These are phyloP conservation scores for Trichoderma orchidacearum DNA, from an alignment of 495 filamentous ascomycete genomes.

Conservation along the genomic window DNA sequence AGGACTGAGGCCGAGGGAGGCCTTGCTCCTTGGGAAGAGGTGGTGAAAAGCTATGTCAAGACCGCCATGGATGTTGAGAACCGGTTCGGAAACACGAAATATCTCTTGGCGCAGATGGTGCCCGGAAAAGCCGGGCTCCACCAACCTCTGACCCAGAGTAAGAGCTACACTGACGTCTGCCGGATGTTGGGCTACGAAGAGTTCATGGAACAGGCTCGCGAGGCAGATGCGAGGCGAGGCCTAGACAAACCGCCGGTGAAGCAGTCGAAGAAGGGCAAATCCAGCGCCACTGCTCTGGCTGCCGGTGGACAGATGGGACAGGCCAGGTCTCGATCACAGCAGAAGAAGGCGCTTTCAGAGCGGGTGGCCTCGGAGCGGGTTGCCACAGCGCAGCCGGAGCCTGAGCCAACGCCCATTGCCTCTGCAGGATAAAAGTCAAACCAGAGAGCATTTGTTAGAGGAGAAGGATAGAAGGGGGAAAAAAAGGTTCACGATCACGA, in stretches of 20 bases:
- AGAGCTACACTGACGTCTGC: conserved; percentile 52
- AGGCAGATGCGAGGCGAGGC: conserved; percentile 50
- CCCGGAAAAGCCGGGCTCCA: conserved; percentile 59
- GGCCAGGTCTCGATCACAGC: conserved; percentile 11
- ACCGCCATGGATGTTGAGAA: conserved; percentile 66
- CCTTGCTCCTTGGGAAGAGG: conserved; percentile 54
- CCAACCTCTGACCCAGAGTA: conserved; percentile 37
- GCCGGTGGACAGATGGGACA: conserved; percentile 18
- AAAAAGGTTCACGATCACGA: too few species aligned
- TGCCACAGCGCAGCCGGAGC: neutral
- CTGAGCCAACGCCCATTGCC: neutral
- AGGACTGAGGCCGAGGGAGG: conserved; percentile 49
- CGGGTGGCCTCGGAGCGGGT: too few species aligned
- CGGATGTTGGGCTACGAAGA: conserved; percentile 46
- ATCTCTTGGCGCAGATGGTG: conserved; percentile 67
- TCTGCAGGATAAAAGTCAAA: neutral
- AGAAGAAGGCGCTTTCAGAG: conserved; percentile 17
- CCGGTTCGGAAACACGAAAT: conserved; percentile 84
- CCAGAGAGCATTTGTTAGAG: neutral
- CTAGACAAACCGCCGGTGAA: conserved; percentile 24
- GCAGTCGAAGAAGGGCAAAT: conserved; percentile 29
- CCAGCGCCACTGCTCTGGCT: conserved; percentile 20
- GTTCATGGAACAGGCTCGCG: conserved; percentile 40
- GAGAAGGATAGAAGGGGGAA: neutral
- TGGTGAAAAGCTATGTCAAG: conserved; percentile 60